Conservation (phyloP, 2,329 filamentous ascomycete genomes). For the Penicillium fuscoglaucum region DNA sequence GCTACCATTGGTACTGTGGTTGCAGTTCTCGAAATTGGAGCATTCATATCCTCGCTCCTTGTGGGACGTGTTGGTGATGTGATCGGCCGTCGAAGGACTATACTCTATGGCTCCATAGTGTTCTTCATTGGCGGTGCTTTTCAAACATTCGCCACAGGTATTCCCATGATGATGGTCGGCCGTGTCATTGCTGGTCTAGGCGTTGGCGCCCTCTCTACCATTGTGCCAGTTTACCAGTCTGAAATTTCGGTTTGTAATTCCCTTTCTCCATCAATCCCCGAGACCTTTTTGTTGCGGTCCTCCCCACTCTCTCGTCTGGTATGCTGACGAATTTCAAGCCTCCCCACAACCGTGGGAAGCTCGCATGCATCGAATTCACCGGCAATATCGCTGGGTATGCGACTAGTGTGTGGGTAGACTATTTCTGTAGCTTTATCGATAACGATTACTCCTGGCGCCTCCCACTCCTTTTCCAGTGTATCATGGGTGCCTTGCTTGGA, state of each 20-base stretch:
- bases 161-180: slow-evolving; percentile 84
- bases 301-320: neutral
- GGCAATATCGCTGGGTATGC: slow-evolving; percentile 96
- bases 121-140: slow-evolving; percentile 82
- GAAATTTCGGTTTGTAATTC: slow-evolving; percentile 67
- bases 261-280: neutral
- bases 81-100: slow-evolving; percentile 84
- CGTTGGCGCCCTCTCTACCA: slow-evolving; percentile 85
- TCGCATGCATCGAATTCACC: slow-evolving; percentile 97
- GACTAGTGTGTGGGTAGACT: slow-evolving; percentile 97
- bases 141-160: slow-evolving; percentile 76
- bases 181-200: slow-evolving; percentile 82
- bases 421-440: slow-evolving; percentile 89
- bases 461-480: slow-evolving; percentile 85
- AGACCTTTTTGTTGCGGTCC: neutral
- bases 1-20: slow-evolving; percentile 96
- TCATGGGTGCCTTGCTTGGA: slow-evolving; percentile 86
- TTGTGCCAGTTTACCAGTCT: slow-evolving; percentile 90
- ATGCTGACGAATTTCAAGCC: slow-evolving; percentile 50
- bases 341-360: slow-evolving; percentile 89
- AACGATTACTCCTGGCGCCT: slow-evolving; percentile 86
- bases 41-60: slow-evolving; percentile 81
- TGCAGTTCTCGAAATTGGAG: slow-evolving; percentile 91
- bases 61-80: slow-evolving; percentile 90
- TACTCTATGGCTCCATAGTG: slow-evolving; percentile 87